Conservation (phyloP, 257 asterid genomes). For the Ligustrum vulgare region DNA sequence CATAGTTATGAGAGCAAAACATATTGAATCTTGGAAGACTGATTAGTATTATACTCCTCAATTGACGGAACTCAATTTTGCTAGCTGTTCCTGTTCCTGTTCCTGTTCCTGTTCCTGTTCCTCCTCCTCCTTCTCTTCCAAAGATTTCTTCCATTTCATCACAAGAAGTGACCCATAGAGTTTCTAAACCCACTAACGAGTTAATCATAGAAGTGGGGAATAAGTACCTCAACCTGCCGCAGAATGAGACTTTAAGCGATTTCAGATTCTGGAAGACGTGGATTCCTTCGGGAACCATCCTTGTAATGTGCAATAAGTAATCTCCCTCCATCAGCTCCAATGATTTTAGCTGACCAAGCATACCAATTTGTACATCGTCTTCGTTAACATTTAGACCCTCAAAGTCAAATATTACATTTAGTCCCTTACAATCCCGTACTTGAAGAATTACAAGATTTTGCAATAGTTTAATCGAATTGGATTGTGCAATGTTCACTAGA, state of each 20-base stretch:
- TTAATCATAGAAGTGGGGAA: constrained; percentile 3
- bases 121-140: not conserved
- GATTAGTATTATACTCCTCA: not conserved
- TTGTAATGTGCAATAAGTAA: not conserved
- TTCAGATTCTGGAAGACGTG: not conserved
- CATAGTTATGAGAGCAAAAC: not conserved
- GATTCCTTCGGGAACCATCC: constrained; percentile 2
- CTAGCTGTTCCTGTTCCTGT: not conserved
- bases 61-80: not conserved
- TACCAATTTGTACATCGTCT: not conserved
- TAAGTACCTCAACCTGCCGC: not conserved
- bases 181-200: not conserved
- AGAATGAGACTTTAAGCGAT: not conserved
- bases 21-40: not conserved
- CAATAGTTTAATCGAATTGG: constrained; percentile 9
- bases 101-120: no score
- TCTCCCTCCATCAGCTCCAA: accelerated
- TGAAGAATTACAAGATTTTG: not conserved
- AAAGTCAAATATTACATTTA: constrained; percentile 14
- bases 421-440: not conserved
- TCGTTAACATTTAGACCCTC: not conserved
- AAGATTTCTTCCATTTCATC: not conserved
- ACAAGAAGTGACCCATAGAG: not conserved
- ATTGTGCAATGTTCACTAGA: not conserved
- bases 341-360: constrained; percentile 1